Evolutionary conservation across 2,329 filamentous ascomycete genomes (phyloP).

Genomic region (Trichoderma cornu-damae): DNA sequence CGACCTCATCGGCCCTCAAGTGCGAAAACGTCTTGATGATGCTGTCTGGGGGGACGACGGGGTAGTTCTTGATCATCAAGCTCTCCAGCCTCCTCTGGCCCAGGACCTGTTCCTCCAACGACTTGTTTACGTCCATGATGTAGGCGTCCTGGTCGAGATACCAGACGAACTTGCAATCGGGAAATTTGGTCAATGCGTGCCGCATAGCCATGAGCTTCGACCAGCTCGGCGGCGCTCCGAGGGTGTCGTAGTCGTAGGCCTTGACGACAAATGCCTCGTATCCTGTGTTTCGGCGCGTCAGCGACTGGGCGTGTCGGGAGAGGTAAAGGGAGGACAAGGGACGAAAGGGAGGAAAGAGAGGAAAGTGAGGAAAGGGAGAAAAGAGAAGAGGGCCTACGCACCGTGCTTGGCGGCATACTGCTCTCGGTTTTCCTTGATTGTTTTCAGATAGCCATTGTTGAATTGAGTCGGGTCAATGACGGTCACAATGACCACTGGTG

Average conservation of each 20-base stretch:
- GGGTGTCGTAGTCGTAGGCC: conserved; percentile 68
- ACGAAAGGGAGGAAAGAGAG: too few relatives aligned
- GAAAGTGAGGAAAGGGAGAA: too few relatives aligned
- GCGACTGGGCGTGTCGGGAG: neutral
- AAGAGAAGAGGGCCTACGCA: conserved; percentile 44
- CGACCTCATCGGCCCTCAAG: conserved; percentile 69
- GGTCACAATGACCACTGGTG: conserved; percentile 74
- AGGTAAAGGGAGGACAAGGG: too few relatives aligned
- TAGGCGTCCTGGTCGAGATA: conserved; percentile 78
- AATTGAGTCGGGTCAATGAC: conserved; percentile 65
- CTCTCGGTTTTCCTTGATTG: conserved; percentile 74
- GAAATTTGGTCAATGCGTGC: conserved; percentile 77
- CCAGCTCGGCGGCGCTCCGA: conserved; percentile 59
- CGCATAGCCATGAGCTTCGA: conserved; percentile 77
- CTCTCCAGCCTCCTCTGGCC: conserved; percentile 61
- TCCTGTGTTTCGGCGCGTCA: conserved; percentile 45
- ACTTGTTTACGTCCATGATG: conserved; percentile 76
- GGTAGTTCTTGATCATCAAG: conserved; percentile 76
- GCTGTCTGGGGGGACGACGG: conserved; percentile 90
- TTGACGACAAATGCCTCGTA: conserved; percentile 81
- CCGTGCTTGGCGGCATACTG: conserved; percentile 84
- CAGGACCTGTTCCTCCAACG: conserved; percentile 68
- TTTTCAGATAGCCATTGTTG: conserved; percentile 62
- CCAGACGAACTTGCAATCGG: conserved; percentile 77
- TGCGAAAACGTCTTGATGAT: conserved; percentile 92